A percentile compares a stretch with the other conserved stretches of the same genome.
phyloP scores from a whole-genome alignment of 495 filamentous ascomycete species.

The Neurospora cerealis region DNA sequence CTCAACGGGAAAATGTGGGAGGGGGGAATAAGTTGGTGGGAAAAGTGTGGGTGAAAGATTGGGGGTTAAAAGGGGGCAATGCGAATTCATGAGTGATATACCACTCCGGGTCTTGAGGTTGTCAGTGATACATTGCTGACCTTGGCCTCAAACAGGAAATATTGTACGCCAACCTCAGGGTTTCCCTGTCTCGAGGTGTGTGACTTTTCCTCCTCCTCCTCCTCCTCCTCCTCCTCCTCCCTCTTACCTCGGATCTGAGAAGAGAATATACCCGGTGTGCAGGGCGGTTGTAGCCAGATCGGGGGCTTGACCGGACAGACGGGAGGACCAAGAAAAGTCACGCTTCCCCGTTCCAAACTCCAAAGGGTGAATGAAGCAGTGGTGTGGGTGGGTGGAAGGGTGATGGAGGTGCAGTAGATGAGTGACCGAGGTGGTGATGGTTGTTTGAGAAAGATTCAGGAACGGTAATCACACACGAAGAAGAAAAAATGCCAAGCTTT shows the following conservation, averaged over 20 bases:
- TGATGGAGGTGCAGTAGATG: neutral
- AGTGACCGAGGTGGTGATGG: neutral
- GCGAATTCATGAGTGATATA: neutral
- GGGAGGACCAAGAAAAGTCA: neutral
- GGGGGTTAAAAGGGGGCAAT: neutral
- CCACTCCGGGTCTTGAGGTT: neutral
- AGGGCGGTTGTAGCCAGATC: neutral
- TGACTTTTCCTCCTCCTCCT: neutral
- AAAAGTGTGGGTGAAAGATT: neutral
- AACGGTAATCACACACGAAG: neutral
- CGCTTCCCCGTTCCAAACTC: neutral
- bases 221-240: neutral
- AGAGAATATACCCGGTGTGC: neutral
- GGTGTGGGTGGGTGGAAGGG: neutral
- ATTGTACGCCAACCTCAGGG: neutral
- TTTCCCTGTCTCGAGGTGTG: neutral
- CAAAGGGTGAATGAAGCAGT: neutral
- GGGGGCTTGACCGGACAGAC: neutral
- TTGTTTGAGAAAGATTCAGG: neutral
- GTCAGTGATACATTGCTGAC: neutral
- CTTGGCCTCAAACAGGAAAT: neutral
- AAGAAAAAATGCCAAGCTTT: neutral
- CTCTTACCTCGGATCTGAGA: neutral
- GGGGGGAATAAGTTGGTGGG: neutral
- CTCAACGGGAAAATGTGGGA: slow-evolving; percentile 5